Conservation (phyloP, 306 rosid genomes). For the Bauhinia variegata region DNA sequence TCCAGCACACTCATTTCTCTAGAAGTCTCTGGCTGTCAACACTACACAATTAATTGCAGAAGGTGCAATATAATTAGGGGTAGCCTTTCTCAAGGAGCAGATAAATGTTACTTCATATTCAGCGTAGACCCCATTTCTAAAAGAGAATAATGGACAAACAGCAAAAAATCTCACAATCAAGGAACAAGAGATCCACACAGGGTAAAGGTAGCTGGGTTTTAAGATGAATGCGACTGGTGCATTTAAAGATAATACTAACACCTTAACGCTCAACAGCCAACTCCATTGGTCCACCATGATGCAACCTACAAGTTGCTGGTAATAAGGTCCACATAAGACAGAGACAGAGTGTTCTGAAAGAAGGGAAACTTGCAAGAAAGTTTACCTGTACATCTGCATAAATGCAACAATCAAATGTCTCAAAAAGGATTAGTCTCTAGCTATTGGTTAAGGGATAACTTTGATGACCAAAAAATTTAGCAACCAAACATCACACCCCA, state of each 20-base stretch:
- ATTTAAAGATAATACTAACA: background rate
- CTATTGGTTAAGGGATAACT: too few relatives aligned
- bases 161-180: background rate
- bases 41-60: background rate
- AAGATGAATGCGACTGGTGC: background rate
- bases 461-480: too few relatives aligned
- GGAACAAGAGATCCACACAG: too few relatives aligned
- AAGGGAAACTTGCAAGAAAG: background rate
- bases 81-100: background rate
- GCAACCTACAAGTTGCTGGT: background rate
- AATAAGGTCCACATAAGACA: slow-evolving; percentile 13
- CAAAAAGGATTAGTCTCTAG: too few relatives aligned
- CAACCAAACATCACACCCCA: background rate
- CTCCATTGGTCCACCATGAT: background rate
- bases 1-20: background rate
- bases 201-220: too few relatives aligned
- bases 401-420: background rate
- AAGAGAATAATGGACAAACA: background rate
- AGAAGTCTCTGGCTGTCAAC: background rate
- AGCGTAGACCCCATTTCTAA: slow-evolving; percentile 3
- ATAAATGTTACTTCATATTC: background rate
- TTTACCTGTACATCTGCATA: background rate
- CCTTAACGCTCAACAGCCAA: background rate
- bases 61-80: background rate
- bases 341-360: background rate